These are phyloP conservation scores for Candida endomychidarum DNA, from an alignment of 805 yeast species.

Conservation along the genomic window DNA sequence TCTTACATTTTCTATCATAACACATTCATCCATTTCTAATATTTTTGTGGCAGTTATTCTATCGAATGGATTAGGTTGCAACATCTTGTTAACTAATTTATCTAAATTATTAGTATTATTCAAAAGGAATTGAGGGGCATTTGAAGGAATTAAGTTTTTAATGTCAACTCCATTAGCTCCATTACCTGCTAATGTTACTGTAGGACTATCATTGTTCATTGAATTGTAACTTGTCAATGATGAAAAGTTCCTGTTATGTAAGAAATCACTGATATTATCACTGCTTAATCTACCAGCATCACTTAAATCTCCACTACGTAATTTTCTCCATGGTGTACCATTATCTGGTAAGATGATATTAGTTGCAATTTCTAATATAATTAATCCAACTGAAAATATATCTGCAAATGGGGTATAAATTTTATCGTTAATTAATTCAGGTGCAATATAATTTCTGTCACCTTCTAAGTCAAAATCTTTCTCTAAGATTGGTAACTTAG, in stretches of 20 bases:
- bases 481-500: slow-evolving; percentile 67
- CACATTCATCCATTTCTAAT: slow-evolving; percentile 70
- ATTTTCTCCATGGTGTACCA: slow-evolving; percentile 94
- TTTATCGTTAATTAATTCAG: slow-evolving; percentile 83
- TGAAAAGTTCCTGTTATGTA: slow-evolving; percentile 37
- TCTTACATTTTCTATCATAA: slow-evolving; percentile 73
- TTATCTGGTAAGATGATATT: slow-evolving; percentile 93
- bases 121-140: slow-evolving; percentile 85
- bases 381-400: slow-evolving; percentile 88
- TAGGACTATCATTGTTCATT: slow-evolving; percentile 10
- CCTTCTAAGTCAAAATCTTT: slow-evolving; percentile 88
- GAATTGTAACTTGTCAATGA: slow-evolving; percentile 35
- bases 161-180: slow-evolving; percentile 17
- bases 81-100: slow-evolving; percentile 81
- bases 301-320: slow-evolving; percentile 90
- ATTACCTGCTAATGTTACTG: slow-evolving; percentile 8
- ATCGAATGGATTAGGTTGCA: slow-evolving; percentile 73
- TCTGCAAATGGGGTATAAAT: slow-evolving; percentile 91
- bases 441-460: slow-evolving; percentile 96
- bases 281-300: slow-evolving; percentile 86
- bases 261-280: slow-evolving; percentile 44
- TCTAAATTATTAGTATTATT: slow-evolving; percentile 61
- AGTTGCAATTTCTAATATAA: slow-evolving; percentile 94
- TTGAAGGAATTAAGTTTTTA: slow-evolving; percentile 56
- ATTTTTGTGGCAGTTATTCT: slow-evolving; percentile 80